A percentile compares a stretch with the other conserved stretches of the same genome.
Conservation (phyloP, 306 rosid genomes). For the Biancaea sappan region DNA sequence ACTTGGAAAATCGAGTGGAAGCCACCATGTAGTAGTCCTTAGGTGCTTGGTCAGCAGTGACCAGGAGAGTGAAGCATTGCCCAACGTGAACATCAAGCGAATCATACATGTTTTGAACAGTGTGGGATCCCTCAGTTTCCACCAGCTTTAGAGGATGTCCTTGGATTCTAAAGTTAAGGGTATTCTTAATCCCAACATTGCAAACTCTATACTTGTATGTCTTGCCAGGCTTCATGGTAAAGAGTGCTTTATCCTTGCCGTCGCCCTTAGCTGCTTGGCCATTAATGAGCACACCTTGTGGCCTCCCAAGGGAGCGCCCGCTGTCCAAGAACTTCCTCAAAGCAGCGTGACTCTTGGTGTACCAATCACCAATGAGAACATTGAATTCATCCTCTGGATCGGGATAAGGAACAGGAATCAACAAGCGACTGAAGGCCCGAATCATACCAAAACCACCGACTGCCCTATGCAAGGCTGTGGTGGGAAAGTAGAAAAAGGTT, state of each 20-base stretch:
- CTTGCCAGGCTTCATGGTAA: constrained; percentile 73
- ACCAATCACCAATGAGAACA: constrained; percentile 77
- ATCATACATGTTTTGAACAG: constrained; percentile 62
- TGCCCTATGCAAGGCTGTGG: constrained; percentile 55
- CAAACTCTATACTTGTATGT: constrained; percentile 72
- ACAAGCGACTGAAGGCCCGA: constrained; percentile 59
- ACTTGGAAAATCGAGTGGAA: constrained; percentile 74
- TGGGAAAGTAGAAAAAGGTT: constrained; percentile 61
- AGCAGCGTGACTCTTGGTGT: constrained; percentile 52
- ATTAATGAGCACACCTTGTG: constrained; percentile 66
- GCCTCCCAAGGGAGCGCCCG: constrained; percentile 66
- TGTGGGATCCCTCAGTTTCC: constrained; percentile 79
- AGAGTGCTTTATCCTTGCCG: constrained; percentile 58
- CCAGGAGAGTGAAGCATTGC: constrained; percentile 67
- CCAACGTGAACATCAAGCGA: constrained; percentile 83
- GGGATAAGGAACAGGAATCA: constrained; percentile 79
- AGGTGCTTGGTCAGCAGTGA: constrained; percentile 66
- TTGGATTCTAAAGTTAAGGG: constrained; percentile 79
- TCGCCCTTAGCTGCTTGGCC: constrained; percentile 58
- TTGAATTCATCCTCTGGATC: too few species aligned
- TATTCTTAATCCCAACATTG: constrained; percentile 65
- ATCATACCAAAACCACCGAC: constrained; percentile 78
- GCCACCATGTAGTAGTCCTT: constrained; percentile 78
- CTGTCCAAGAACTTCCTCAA: constrained; percentile 51
- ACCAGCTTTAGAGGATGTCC: constrained; percentile 65